Percentiles rank a stretch among this genome's conserved stretches.
phyloP scores from a whole-genome alignment of 1,284 basidiomycete genomes.

The Inonotus hispidus region DNA sequence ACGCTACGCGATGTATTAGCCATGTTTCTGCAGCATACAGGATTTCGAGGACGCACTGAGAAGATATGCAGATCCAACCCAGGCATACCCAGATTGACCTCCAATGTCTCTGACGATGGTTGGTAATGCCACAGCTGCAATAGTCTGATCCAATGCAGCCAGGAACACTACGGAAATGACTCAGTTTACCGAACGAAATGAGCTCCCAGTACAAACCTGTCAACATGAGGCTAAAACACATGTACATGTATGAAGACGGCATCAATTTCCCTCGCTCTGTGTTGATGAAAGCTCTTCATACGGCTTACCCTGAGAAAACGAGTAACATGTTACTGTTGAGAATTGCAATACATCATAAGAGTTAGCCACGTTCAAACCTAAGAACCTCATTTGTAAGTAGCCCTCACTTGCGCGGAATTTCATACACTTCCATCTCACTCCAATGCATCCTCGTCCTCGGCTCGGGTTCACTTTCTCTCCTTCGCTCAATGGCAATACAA shows the following conservation, averaged over 20 bases:
- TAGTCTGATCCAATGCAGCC: constrained; percentile 34
- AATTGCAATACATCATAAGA: no score
- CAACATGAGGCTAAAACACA: constrained; percentile 15
- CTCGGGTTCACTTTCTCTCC: constrained; percentile 6
- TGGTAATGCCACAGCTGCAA: constrained; percentile 28
- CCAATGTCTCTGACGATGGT: constrained; percentile 30
- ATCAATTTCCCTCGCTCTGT: no score
- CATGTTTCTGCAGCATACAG: constrained; percentile 18
- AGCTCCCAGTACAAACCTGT: constrained; percentile 6
- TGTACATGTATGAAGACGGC: background rate
- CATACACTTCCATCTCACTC: constrained; percentile 14
- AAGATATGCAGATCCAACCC: constrained; percentile 31
- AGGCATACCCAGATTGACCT: constrained; percentile 26
- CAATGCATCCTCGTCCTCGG: background rate
- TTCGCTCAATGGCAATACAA: constrained; percentile 9
- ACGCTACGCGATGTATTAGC: constrained; percentile 7
- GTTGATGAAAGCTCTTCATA: background rate
- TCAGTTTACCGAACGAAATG: background rate
- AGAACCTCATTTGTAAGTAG: background rate
- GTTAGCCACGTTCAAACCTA: background rate
- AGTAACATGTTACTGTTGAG: constrained; percentile 16
- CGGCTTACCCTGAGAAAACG: constrained; percentile 20
- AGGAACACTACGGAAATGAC: constrained; percentile 23
- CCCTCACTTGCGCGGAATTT: constrained; percentile 18
- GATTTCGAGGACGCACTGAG: constrained; percentile 26